These are phyloP conservation scores for Vanrija pseudolonga DNA, from an alignment of 1,284 basidiomycete species.

Conservation along the genomic window DNA sequence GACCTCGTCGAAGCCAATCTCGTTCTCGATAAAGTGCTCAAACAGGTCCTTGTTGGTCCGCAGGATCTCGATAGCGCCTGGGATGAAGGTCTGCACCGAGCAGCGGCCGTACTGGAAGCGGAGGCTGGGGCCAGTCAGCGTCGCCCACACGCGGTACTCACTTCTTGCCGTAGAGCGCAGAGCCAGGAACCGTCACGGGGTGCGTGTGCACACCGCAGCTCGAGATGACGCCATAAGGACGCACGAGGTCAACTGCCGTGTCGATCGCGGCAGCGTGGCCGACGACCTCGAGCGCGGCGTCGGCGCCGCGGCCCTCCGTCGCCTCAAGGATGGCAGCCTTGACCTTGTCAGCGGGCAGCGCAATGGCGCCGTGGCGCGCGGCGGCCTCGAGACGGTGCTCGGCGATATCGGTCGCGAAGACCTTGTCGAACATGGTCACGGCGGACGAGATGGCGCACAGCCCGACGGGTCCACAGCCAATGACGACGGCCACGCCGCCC, in stretches of 20 bases:
- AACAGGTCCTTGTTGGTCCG: constrained; percentile 40
- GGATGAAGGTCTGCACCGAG: constrained; percentile 74
- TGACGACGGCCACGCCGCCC: constrained; percentile 42
- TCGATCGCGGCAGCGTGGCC: constrained; percentile 68
- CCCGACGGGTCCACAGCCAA: constrained; percentile 53
- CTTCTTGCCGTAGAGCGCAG: constrained; percentile 74
- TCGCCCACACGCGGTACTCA: not conserved
- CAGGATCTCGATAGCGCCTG: constrained; percentile 66
- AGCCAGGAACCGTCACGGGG: constrained; percentile 42
- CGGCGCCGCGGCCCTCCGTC: constrained; percentile 50
- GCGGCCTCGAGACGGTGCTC: constrained; percentile 27
- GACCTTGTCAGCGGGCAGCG: constrained; percentile 32
- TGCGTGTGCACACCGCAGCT: constrained; percentile 65
- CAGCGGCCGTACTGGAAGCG: constrained; percentile 63
- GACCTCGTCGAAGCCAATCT: constrained; percentile 39
- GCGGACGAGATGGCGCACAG: constrained; percentile 50
- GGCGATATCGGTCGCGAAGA: constrained; percentile 39
- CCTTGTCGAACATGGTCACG: constrained; percentile 40
- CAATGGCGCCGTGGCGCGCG: constrained; percentile 46
- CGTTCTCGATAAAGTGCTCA: constrained; percentile 42
- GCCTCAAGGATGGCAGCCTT: constrained; percentile 28
- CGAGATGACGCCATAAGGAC: constrained; percentile 72
- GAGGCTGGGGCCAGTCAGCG: constrained; percentile 7
- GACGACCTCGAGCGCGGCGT: constrained; percentile 62
- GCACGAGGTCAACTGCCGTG: constrained; percentile 69